Conservation (phyloP, 73 alveolate species). For the Strombidium stylifer region DNA sequence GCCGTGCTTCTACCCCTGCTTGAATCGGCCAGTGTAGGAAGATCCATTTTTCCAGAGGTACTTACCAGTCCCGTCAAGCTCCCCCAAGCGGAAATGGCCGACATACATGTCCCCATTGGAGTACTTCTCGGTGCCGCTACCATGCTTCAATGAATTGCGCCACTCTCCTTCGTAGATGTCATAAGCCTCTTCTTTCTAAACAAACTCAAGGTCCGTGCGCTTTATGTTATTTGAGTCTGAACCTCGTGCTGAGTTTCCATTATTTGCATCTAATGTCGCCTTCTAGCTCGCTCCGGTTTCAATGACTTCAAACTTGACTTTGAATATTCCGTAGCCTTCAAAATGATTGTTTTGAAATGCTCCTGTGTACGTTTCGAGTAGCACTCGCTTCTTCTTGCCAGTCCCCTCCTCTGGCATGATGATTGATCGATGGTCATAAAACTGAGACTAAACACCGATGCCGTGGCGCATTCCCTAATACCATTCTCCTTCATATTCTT, state of each 20-base stretch:
- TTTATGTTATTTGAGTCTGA: too few species aligned
- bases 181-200: constrained; percentile 3
- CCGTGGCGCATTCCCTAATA: constrained; percentile 26
- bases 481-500: constrained; percentile 41
- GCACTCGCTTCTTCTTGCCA: constrained; percentile 21
- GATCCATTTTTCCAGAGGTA: constrained; percentile 68
- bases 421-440: too few species aligned
- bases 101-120: constrained; percentile 67
- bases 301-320: too few species aligned
- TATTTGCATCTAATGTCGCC: too few species aligned
- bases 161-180: constrained; percentile 40
- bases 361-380: constrained; percentile 21
- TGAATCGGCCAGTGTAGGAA: constrained; percentile 65
- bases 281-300: too few species aligned
- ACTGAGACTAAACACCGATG: too few species aligned
- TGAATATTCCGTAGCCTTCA: constrained; percentile 35
- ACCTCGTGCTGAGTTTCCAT: too few species aligned
- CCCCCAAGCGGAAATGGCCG: constrained; percentile 72
- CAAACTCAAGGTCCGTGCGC: too few species aligned
- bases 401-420: constrained; percentile 37
- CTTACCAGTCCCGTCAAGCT: constrained; percentile 70
- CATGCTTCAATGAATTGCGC: constrained; percentile 32
- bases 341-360: constrained; percentile 13
- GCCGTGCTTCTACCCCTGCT: constrained; percentile 66
- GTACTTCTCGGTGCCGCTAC: constrained; percentile 28